These are phyloP conservation scores for Stachybotrys echinatus DNA, from an alignment of 2,329 filamentous ascomycete species.

Conservation along the genomic window DNA sequence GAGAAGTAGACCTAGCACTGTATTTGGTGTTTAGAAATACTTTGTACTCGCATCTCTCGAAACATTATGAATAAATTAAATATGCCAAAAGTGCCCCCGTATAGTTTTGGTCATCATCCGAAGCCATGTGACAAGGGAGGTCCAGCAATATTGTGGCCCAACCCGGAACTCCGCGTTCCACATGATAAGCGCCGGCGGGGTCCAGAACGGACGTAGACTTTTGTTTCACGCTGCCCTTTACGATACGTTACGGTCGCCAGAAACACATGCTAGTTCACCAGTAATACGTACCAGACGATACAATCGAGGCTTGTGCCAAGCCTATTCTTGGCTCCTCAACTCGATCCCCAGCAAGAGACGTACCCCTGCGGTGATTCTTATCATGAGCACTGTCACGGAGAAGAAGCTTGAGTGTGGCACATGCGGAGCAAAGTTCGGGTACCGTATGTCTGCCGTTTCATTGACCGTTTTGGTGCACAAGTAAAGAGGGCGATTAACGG, in stretches of 20 bases:
- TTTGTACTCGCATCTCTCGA: too few species aligned
- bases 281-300: too few species aligned
- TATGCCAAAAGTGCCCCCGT: too few species aligned
- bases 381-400: background rate
- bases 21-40: too few species aligned
- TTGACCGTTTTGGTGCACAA: background rate
- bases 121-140: too few species aligned
- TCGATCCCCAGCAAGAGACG: too few species aligned
- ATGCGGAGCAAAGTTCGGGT: slow-evolving; percentile 1
- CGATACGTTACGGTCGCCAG: too few species aligned
- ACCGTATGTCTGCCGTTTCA: background rate
- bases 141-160: background rate
- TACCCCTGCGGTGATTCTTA: background rate
- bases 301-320: background rate
- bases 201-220: background rate
- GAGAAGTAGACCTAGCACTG: too few species aligned
- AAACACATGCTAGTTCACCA: too few species aligned
- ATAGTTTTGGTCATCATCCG: too few species aligned
- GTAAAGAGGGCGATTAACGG: background rate
- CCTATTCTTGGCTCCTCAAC: background rate
- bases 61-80: too few species aligned
- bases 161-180: background rate
- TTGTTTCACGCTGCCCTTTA: too few species aligned
- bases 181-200: background rate
- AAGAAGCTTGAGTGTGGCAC: background rate